phyloP scores from a whole-genome alignment of 176 grass and related monocot genomes.

The Oryza australiensis region DNA sequence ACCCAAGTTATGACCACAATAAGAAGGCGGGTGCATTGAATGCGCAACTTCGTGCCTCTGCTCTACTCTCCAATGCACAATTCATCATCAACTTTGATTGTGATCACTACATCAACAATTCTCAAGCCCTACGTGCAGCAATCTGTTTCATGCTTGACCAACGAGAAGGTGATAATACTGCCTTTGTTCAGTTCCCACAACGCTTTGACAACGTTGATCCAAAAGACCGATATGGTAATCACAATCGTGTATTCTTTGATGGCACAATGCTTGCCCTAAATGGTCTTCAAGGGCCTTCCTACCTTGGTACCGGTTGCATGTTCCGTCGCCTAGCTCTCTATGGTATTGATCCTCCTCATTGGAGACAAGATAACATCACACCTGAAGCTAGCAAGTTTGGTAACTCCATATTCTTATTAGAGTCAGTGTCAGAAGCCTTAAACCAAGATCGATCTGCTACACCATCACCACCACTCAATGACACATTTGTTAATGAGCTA shows the following conservation, averaged over 20 bases:
- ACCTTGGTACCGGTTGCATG: slow-evolving; percentile 41
- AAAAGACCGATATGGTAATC: slow-evolving; percentile 71
- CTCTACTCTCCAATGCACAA: slow-evolving; percentile 37
- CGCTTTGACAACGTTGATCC: slow-evolving; percentile 88
- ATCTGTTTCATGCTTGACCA: slow-evolving; percentile 45
- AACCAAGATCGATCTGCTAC: not conserved
- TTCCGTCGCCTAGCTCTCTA: slow-evolving; percentile 36
- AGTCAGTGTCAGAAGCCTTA: not conserved
- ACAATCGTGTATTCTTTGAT: slow-evolving; percentile 82
- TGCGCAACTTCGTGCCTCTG: slow-evolving; percentile 22
- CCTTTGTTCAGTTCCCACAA: slow-evolving; percentile 86
- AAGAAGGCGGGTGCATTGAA: slow-evolving; percentile 50
- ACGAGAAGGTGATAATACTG: slow-evolving; percentile 58
- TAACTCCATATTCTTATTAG: not conserved
- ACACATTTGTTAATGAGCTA: not conserved
- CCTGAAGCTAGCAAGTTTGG: not conserved
- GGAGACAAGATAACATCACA: not conserved
- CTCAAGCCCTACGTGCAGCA: slow-evolving; percentile 24
- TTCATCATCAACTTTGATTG: slow-evolving; percentile 52
- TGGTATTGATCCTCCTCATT: slow-evolving; percentile 26
- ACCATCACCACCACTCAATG: not conserved
- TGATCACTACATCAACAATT: slow-evolving; percentile 52
- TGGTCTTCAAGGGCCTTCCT: slow-evolving; percentile 49
- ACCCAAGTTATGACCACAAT: slow-evolving; percentile 33
- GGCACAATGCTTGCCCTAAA: slow-evolving; percentile 82